phyloP scores from a whole-genome alignment of 2,329 filamentous ascomycete species.

The Graphiopsis chlorocephala region DNA sequence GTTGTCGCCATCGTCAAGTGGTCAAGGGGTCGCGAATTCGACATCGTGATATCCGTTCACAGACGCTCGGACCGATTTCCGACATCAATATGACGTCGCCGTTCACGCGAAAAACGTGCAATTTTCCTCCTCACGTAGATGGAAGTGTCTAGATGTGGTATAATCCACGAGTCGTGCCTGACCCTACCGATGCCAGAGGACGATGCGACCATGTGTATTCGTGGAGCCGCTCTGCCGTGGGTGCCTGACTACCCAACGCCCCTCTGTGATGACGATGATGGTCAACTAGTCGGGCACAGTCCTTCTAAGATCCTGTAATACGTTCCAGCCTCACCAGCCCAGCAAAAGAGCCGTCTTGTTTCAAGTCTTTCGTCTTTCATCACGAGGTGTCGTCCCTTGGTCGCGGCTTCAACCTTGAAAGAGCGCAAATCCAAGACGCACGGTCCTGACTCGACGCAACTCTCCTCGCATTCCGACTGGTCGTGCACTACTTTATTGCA shows the following conservation, averaged over 20 bases:
- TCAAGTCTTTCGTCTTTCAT: neutral
- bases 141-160: neutral
- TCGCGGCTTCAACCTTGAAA: neutral
- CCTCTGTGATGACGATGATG: neutral
- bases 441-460: neutral
- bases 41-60: neutral
- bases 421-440: neutral
- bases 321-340: neutral
- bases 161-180: neutral
- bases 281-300: neutral
- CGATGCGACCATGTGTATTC: neutral
- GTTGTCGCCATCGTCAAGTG: neutral
- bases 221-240: neutral
- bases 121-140: neutral
- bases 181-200: neutral
- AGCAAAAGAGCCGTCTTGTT: neutral
- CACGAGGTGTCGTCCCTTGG: neutral
- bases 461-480: conserved; percentile 7
- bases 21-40: neutral
- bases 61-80: neutral
- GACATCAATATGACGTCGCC: neutral
- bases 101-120: neutral
- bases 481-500: neutral
- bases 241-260: neutral
- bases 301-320: neutral